These are phyloP conservation scores for Dothistroma septosporum DNA, from an alignment of 2,329 filamentous ascomycete genomes.

Conservation along the genomic window DNA sequence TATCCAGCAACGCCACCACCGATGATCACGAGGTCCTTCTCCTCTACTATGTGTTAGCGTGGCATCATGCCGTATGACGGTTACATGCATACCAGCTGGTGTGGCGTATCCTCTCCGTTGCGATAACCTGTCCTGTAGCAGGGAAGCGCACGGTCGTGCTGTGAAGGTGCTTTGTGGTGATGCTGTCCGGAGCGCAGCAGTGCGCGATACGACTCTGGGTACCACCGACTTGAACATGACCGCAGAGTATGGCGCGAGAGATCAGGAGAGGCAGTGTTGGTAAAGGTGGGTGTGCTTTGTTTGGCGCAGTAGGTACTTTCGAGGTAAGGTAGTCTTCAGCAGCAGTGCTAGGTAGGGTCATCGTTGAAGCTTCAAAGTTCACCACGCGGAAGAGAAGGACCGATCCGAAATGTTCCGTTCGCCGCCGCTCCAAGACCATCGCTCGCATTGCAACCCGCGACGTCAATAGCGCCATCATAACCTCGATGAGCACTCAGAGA, in stretches of 20 bases:
- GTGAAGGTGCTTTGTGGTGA: slow-evolving; percentile 19
- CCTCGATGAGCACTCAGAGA: neutral
- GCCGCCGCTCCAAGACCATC: neutral
- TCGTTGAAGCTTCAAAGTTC: neutral
- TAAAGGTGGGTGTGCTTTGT: slow-evolving; percentile 6
- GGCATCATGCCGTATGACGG: slow-evolving; percentile 1
- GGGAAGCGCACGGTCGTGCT: slow-evolving; percentile 39
- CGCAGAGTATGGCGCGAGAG: slow-evolving; percentile 6
- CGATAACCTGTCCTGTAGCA: slow-evolving; percentile 49
- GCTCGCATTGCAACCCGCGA: neutral
- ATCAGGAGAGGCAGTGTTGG: neutral
- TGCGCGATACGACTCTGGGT: slow-evolving; percentile 18
- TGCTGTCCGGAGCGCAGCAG: slow-evolving; percentile 22
- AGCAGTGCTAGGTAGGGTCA: neutral
- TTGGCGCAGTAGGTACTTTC: too few species aligned
- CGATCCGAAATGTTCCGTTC: neutral
- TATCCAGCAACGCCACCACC: slow-evolving; percentile 97
- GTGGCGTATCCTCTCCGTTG: slow-evolving; percentile 56
- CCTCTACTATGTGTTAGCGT: slow-evolving; percentile 56
- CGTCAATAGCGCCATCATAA: neutral
- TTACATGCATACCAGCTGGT: slow-evolving; percentile 44
- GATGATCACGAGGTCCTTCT: slow-evolving; percentile 96
- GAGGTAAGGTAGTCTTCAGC: too few species aligned
- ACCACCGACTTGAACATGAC: slow-evolving; percentile 28
- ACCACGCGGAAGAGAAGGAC: neutral